Evolutionary conservation across 345 rosid species (phyloP), one percentile per base, ranked within the genome.

Genomic region (Linum trigynum): DNA sequence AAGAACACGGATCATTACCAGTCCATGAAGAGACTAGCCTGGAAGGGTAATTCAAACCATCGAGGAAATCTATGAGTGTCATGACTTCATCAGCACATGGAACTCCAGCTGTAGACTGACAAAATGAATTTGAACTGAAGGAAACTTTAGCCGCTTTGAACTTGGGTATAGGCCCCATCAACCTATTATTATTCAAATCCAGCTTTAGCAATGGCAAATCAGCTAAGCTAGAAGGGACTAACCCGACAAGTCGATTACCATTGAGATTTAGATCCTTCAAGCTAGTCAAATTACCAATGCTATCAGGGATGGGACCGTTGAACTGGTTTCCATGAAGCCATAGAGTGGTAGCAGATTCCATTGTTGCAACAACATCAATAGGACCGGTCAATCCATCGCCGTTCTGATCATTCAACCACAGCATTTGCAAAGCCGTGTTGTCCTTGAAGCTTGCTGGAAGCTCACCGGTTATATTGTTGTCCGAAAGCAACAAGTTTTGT

Each of bases 291-390:
- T 79, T 75, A 62, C 88, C 86, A 37, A 84, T 82, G 62, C 70
- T 81, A 39, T 65, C 80, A 2, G 91, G 96, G 64, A 88, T 86
- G 45, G 73, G 51, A 9, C 96, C 96, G 7, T 86, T 75, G 79
- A 88, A 88, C 66, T 73, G 75, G 57, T 88, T 88, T 65, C 96
- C 91, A 43, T 88, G 96, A 57, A 88, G 87, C 96, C 96, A 88
- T n/a, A 88, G 79, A 62, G 69, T 70, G 39, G 62, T 74, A 40
- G 83, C 78, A 3, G 80, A 81, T 35, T 16, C 72, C 78, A 88
- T 86, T 17, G 83, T 81, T 38, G 84, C 71, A 62, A 84, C 79
- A 45, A 80, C 77, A 69, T 86, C 86, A 64, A 88, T 78, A 4
- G 84, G 69, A 61, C 96, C 90, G 16, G 67, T 80, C 68, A 88